These are phyloP conservation scores for Herpetomonas samuelpessoai DNA, from an alignment of 208 protist species.

Conservation along the genomic window DNA sequence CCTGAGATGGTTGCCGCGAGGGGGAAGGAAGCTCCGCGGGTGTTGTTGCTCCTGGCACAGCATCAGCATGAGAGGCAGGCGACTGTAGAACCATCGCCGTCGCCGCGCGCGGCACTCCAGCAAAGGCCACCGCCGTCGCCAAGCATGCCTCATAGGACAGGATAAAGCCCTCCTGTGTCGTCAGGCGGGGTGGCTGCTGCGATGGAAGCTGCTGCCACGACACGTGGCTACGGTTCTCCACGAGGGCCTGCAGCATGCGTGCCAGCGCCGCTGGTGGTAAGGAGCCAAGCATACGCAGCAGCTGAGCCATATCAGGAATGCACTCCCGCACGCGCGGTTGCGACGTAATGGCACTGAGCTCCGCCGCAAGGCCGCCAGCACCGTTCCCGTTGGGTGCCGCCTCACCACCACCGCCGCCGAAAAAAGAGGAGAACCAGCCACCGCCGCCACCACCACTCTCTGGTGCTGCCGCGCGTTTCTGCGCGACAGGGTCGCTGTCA, in stretches of 20 bases:
- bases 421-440: constrained; percentile 60
- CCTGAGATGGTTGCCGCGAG: too few species aligned
- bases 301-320: constrained; percentile 32
- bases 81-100: too few species aligned
- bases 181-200: too few species aligned
- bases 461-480: background rate
- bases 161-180: background rate
- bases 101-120: too few species aligned
- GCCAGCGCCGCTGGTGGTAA: constrained; percentile 9
- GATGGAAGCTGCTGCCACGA: background rate
- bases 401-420: constrained; percentile 12
- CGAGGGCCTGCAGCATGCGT: constrained; percentile 18
- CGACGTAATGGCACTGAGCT: constrained; percentile 7
- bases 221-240: background rate
- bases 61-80: too few species aligned
- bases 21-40: background rate
- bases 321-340: constrained; percentile 33
- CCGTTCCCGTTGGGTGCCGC: constrained; percentile 9
- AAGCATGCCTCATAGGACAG: background rate
- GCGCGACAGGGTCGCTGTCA: constrained; percentile 14
- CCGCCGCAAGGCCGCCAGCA: too few species aligned
- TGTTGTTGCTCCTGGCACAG: background rate
- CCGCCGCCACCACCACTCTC: constrained; percentile 9
- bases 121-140: background rate
- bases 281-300: constrained; percentile 35